A percentile compares a stretch with the other conserved stretches of the same genome.
phyloP scores from a whole-genome alignment of 1,284 basidiomycete species.

The Puccinia hordei region DNA sequence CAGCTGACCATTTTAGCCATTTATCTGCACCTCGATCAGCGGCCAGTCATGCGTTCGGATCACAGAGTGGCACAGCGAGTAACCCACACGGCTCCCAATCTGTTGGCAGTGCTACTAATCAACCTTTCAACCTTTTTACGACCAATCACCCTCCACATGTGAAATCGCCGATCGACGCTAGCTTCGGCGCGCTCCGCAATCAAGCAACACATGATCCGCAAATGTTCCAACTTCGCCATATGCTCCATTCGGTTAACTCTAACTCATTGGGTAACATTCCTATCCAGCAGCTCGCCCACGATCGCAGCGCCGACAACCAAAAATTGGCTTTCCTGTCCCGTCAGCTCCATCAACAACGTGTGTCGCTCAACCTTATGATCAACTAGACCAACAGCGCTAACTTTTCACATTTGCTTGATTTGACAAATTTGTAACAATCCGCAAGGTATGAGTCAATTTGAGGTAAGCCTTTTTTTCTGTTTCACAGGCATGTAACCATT shows the following conservation, averaged over 20 bases:
- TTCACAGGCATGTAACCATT: background rate
- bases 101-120: conserved; percentile 9
- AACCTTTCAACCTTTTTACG: conserved; percentile 17
- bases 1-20: background rate
- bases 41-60: background rate
- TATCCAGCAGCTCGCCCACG: conserved; percentile 21
- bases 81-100: background rate
- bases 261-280: conserved; percentile 18
- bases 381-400: conserved; percentile 7
- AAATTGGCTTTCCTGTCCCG: conserved; percentile 41
- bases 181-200: background rate
- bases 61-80: background rate
- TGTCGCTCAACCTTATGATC: conserved; percentile 11
- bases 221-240: conserved; percentile 27
- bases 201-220: conserved; percentile 18
- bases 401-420: background rate
- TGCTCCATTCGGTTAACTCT: conserved; percentile 27
- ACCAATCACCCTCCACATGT: conserved; percentile 29
- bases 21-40: background rate
- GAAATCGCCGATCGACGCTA: conserved; percentile 6
- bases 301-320: conserved; percentile 40
- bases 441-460: conserved; percentile 32
- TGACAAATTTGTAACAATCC: conserved; percentile 16
- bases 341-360: conserved; percentile 50
- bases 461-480: conserved; percentile 10